phyloP scores from a whole-genome alignment of 768 basidiomycete genomes.

The Clitopilus passeckerianus region DNA sequence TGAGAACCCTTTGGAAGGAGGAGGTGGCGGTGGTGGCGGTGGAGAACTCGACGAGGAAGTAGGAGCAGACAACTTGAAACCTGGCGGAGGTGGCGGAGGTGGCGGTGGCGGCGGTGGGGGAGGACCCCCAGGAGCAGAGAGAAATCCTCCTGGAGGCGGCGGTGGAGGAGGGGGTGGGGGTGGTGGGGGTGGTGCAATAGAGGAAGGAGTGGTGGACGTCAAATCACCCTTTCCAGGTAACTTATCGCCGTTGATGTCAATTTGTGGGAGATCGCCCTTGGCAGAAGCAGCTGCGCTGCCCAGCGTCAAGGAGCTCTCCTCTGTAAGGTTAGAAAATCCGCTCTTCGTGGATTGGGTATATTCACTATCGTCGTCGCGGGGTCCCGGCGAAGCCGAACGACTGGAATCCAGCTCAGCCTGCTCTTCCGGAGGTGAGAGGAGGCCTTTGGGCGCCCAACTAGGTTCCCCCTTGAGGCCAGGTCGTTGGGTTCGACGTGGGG shows the following conservation, averaged over 20 bases:
- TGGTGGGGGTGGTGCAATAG: conserved; percentile 14
- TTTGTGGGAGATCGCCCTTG: not conserved
- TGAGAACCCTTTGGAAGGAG: conserved; percentile 16
- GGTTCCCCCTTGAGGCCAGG: conserved; percentile 35
- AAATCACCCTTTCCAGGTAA: not conserved
- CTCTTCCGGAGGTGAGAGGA: conserved; percentile 42
- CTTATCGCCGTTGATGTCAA: not conserved
- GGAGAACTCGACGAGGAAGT: conserved; percentile 22
- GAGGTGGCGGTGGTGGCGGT: conserved; percentile 35
- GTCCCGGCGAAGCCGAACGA: conserved; percentile 19
- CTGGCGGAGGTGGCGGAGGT: conserved; percentile 30
- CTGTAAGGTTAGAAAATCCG: conserved; percentile 35
- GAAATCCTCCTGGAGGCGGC: conserved; percentile 29
- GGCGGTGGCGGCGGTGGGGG: conserved; percentile 25
- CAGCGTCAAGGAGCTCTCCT: conserved; percentile 55
- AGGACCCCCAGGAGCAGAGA: conserved; percentile 11
- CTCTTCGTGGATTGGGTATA: conserved; percentile 43
- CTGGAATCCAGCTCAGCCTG: conserved; percentile 21
- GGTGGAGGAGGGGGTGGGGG: conserved; percentile 30
- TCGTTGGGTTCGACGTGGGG: conserved; percentile 55
- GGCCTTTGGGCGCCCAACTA: conserved; percentile 33
- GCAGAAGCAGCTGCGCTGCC: conserved; percentile 20
- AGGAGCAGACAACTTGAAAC: conserved; percentile 16
- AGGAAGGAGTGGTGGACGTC: conserved; percentile 15
- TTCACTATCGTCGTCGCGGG: conserved; percentile 49